Base-by-base conservation (phyloP, 1,284 basidiomycete genomes). In the Sutorius eximius region DNA sequence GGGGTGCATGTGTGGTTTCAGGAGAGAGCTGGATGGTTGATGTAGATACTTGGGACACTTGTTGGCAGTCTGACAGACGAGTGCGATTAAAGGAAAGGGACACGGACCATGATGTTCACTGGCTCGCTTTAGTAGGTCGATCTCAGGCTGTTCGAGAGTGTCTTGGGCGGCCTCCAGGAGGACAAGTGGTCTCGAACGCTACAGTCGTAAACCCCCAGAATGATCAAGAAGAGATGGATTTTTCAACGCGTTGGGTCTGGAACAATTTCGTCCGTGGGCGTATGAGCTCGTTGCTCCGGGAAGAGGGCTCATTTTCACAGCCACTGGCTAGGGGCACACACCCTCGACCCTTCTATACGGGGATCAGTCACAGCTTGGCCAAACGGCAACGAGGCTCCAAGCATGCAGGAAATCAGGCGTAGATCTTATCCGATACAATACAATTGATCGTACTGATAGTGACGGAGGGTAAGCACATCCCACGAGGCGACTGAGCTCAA, bases 181-280 rank as follows among this genome's bases (percentile, higher is more conserved):
- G 24, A 36, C 22, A 22, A 13, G 33, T 33, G 45, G 9, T 34
- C 40, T 43, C 10, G 45, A 52, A 33, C 15, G 30, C 13, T 37
- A 24, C 42, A 37, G 33, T 46, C 44, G 37, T 47, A 24, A 41
- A 57, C 57, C 57, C 57, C 44, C n/a, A 18, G 38, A 61, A 60
- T 56, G 56, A 24, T 43, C 46, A 10, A 40, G 47, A 40, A 13
- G 18, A 29, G 34, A 5, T 51, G 46, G 11, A 27, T 7, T 12
- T 30, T 5, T 24, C 22, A 5, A 24, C 22, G 22, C 24, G 5
- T 27, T 27, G 24, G 24, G 24, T 27, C 34, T 42, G 32, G 53
- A 36, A 34, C 29, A 13, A 27, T 20, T 24, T 27, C 12, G 18
- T 41, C 32, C 33, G 40, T 13, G 27, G 33, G 16, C 24, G 18